phyloP scores from a whole-genome alignment of 208 protist genomes.

The Acanthamoeba rhysodes region DNA sequence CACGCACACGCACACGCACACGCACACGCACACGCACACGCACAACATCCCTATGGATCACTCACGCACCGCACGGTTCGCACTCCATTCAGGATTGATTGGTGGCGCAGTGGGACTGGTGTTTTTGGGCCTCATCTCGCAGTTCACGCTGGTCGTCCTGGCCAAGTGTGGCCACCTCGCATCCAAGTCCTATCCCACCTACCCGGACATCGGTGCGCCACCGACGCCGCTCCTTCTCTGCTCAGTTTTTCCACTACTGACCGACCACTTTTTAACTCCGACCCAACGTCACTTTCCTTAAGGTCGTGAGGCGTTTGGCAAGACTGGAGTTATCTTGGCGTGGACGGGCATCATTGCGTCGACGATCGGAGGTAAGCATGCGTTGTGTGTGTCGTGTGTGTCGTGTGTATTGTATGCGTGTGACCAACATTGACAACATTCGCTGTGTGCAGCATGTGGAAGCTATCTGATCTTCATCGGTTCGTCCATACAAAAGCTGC shows the following conservation, averaged over 20 bases:
- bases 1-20: too few relatives aligned
- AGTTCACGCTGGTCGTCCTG: conserved; percentile 53
- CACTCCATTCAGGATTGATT: conserved; percentile 13
- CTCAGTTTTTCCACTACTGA: neutral
- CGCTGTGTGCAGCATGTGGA: neutral
- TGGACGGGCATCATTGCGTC: conserved; percentile 35
- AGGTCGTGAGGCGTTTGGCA: conserved; percentile 49
- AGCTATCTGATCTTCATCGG: conserved; percentile 68
- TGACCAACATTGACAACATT: too few relatives aligned
- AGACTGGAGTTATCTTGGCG: conserved; percentile 34
- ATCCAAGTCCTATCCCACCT: conserved; percentile 26
- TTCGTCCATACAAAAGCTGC: conserved; percentile 11
- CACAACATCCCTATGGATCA: neutral
- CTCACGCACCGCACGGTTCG: neutral
- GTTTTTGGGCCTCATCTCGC: conserved; percentile 13
- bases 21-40: neutral
- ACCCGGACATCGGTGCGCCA: conserved; percentile 11
- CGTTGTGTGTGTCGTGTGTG: neutral
- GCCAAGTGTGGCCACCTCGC: conserved; percentile 59
- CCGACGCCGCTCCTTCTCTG: neutral
- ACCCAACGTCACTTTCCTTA: neutral
- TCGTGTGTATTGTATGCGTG: neutral
- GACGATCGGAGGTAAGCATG: conserved; percentile 14
- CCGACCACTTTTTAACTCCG: neutral
- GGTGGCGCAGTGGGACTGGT: conserved; percentile 22